These are phyloP conservation scores for Lasiodiplodia gonubiensis DNA, from an alignment of 2,329 filamentous ascomycete genomes.

Conservation along the genomic window DNA sequence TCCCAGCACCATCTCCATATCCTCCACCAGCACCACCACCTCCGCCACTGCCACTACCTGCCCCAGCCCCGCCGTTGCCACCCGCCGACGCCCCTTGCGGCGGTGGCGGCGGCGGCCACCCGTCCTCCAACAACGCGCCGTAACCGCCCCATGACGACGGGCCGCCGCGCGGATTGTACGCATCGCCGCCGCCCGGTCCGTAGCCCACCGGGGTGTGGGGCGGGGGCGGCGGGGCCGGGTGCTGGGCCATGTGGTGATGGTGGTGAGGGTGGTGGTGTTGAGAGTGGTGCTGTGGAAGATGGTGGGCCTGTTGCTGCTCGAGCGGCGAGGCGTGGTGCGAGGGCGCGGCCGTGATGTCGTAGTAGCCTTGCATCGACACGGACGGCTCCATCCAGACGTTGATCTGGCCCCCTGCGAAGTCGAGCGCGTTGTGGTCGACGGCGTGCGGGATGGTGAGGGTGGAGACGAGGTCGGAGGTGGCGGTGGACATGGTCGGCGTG, in stretches of 20 bases:
- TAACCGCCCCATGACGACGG: not conserved
- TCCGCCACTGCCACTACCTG: not conserved
- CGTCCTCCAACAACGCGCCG: slow-evolving; percentile 14
- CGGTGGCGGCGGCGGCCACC: not conserved
- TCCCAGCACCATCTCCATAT: not conserved
- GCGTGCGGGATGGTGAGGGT: not conserved
- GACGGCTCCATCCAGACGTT: slow-evolving; percentile 47
- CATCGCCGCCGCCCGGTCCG: not conserved
- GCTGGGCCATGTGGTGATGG: not conserved
- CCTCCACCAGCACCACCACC: not conserved
- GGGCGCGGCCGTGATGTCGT: slow-evolving; percentile 3
- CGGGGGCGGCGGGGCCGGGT: not conserved
- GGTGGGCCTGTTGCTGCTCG: slow-evolving; percentile 1
- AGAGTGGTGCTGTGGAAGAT: slow-evolving; percentile 1
- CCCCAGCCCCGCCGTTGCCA: not conserved
- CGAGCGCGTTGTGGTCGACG: slow-evolving; percentile 44
- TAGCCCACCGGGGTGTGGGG: slow-evolving; percentile 17
- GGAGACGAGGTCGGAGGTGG: slow-evolving; percentile 12
- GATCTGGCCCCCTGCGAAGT: slow-evolving; percentile 50
- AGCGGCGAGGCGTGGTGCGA: slow-evolving; percentile 18
- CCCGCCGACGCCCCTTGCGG: not conserved
- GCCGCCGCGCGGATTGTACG: slow-evolving; percentile 15
- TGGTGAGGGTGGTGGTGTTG: not conserved
- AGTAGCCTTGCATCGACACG: slow-evolving; percentile 34
- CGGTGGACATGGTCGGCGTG: slow-evolving; percentile 37